Evolutionary conservation across 2,329 filamentous ascomycete species (phyloP), one percentile per base, ranked within the genome.

Genomic region (Stromatinia cepivora): DNA sequence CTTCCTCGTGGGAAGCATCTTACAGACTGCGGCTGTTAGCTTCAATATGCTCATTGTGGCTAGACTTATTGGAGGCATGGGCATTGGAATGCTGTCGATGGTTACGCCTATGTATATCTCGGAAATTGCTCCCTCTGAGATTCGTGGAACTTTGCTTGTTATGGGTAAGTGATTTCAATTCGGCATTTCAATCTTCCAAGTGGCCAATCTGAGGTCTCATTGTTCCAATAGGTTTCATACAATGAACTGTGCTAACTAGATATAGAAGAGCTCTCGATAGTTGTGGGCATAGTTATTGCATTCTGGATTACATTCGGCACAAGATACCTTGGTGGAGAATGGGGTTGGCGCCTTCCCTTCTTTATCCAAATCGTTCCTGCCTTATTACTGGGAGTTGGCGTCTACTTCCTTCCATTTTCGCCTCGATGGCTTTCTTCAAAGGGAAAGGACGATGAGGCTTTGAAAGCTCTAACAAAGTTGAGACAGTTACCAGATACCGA

Each of bases 11-110:
- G 85, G 85, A 0, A 83, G 83, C 7, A 76, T 82, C 1, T 73
- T 87, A 10, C 85, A 87, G 74, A 85, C 84, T 20, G 83, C 80
- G 15, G 81, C 84, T 1, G 76, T 82, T 4, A 79, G 82, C 59
- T 85, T 85, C 70, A 78, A 79, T 4, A 86, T 86, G 83, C 78
- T 85, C 25, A 82, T 84, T 69, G 79, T 78, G 22, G 83, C 82
- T 1, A 78, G 83, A 20, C 81, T 83, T 52, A 79, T 84, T 63
- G 81, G 81, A 22, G 83, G 83, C 69, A 69, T 84, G 25, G 83
- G 82, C 3, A 82, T 84, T 71, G 83, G 83, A 17, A 81, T 82
- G 74, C 82, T 81, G 8, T 82, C 81, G 2, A 80, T 82, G 59
- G 79, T 83, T 34, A 80, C 81, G 45, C 79, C 79, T 8, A 72